Conservation (phyloP, 768 basidiomycete genomes). For the Boletus rubroflammeus region DNA sequence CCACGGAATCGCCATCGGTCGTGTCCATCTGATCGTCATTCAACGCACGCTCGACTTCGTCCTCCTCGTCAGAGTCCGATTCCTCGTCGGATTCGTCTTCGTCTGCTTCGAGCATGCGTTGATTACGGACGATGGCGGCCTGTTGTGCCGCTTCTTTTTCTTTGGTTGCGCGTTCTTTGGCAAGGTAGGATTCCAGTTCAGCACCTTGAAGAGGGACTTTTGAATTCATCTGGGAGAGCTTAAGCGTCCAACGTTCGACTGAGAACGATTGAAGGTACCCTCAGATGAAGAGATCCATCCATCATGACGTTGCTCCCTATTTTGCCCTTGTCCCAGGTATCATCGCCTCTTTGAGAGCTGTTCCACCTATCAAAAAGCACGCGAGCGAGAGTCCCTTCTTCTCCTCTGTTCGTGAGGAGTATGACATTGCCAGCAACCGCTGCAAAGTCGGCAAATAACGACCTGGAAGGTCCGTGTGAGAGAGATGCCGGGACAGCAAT, state of each 20-base stretch:
- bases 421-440: conserved; percentile 81
- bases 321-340: conserved; percentile 86
- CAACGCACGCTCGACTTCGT: conserved; percentile 51
- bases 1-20: conserved; percentile 31
- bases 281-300: conserved; percentile 64
- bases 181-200: conserved; percentile 79
- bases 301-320: conserved; percentile 86
- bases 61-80: conserved; percentile 65
- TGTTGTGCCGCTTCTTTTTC: conserved; percentile 87
- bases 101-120: conserved; percentile 90
- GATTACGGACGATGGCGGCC: conserved; percentile 76
- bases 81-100: conserved; percentile 79
- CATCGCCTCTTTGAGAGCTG: conserved; percentile 67
- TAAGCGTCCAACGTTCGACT: conserved; percentile 1
- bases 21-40: conserved; percentile 48
- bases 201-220: conserved; percentile 88
- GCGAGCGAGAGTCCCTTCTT: conserved; percentile 76
- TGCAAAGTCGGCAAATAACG: conserved; percentile 84
- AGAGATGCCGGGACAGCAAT: conserved; percentile 90
- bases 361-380: conserved; percentile 88
- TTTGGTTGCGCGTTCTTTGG: conserved; percentile 68
- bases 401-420: conserved; percentile 74
- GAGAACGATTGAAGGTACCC: conserved; percentile 40
- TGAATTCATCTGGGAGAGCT: conserved; percentile 61
- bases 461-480: conserved; percentile 87